Base-by-base conservation (phyloP, 768 basidiomycete genomes). In the Suillus lakei region DNA sequence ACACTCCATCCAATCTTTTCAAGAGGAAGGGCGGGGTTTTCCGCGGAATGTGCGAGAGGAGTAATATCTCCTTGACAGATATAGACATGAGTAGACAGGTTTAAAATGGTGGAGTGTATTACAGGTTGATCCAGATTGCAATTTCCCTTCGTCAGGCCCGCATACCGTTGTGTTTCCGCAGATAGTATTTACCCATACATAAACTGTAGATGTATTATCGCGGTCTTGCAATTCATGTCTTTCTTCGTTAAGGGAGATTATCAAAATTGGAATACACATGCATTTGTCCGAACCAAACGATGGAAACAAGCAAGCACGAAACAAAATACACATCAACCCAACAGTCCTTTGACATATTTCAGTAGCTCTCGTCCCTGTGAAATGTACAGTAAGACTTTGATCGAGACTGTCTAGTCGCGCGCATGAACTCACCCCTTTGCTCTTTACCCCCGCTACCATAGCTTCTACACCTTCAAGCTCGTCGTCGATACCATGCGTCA, bases 381-480 rank as follows among this genome's bases (percentile, higher is more conserved):
- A 50, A 13, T 70, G 18, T 69, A 62, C 50, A n/a, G 38, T 61
- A 60, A 64, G 63, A 32, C 60, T 64, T 70, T 34, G 68, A 36
- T 61, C 23, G 59, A 67, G 36, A 62, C 6, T 21, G 55, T 38
- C 18, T 41, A 13, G 18, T 28, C 34, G 34, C 32, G 6, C 50
- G 7, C 61, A 9, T 34, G 34, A 54, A 84, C 89, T 70, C 73
- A 93, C 92, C 69, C 93, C 93, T 60, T 82, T 84, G 51, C 76
- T 83, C 77, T 95, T 95, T 6, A 94, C 93, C 5, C 85, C 88
- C 16, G 85, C 84, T 6, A 95, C 86, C 90, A 95, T 92, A 38
- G 87, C 87, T 67, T 88, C 88, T 39, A 93, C 89, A 21, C 80
- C 78, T 66, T 82, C 78, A 30, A 81, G 70, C 30, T 84, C 81